Percentiles rank a stretch among this genome's conserved stretches.
Evolutionary conservation across 139 green algal species (phyloP).

Genomic region (Coelastrella sp.): DNA sequence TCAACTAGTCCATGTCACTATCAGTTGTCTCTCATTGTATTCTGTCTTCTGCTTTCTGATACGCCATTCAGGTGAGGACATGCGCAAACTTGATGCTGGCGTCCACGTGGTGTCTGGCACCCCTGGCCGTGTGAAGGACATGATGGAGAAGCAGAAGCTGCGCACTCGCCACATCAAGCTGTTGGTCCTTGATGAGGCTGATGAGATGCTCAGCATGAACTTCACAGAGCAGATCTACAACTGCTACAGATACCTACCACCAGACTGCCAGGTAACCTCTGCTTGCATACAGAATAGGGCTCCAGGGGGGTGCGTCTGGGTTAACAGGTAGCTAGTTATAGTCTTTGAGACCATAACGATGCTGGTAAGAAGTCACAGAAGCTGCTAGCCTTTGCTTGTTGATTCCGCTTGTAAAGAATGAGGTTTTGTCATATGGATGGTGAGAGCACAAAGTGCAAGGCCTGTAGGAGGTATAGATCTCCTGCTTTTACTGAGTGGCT

Average conservation of each 20-base stretch:
- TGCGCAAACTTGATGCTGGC: conserved; percentile 92
- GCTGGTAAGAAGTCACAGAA: no score
- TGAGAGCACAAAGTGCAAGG: no score
- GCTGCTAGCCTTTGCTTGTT: no score
- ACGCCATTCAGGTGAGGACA: conserved; percentile 86
- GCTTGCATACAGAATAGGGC: not conserved
- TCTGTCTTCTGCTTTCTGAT: not conserved
- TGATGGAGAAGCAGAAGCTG: conserved; percentile 93
- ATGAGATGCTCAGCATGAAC: conserved; percentile 98
- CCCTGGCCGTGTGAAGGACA: conserved; percentile 98
- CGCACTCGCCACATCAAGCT: conserved; percentile 74
- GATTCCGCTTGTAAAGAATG: no score
- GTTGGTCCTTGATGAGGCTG: conserved; percentile 94
- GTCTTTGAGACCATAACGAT: not conserved
- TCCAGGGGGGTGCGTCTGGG: not conserved
- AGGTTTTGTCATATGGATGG: no score
- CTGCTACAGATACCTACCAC: conserved; percentile 85
- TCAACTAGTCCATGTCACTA: no score
- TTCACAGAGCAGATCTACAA: conserved; percentile 99
- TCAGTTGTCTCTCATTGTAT: not conserved
- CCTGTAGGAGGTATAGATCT: no score
- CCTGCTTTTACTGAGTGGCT: no score
- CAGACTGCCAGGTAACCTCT: conserved; percentile 33
- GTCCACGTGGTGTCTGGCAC: conserved; percentile 97
- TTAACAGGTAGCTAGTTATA: not conserved